A percentile compares a stretch with the other conserved stretches of the same genome.
Conservation (phyloP, 139 green algal genomes). For the Closterium sp. region DNA sequence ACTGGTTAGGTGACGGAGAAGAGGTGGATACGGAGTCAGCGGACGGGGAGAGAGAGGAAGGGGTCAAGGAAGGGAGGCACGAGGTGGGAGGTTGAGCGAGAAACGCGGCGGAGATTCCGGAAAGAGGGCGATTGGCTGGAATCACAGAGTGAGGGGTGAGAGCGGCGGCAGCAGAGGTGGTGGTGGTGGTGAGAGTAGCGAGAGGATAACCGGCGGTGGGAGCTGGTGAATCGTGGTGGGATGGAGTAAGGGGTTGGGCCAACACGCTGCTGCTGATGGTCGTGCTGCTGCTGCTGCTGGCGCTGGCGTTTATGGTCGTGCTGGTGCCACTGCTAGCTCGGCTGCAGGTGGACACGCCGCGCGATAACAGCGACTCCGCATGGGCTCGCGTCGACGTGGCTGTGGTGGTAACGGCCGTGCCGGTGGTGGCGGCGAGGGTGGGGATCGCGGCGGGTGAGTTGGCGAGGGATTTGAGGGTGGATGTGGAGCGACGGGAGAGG, state of each 20-base stretch:
- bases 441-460: neutral
- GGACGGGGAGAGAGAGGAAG: neutral
- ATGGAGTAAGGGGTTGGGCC: neutral
- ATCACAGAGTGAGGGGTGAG: neutral
- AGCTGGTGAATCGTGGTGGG: neutral
- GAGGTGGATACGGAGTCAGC: neutral
- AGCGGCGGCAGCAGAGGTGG: no score
- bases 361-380: neutral
- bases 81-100: neutral
- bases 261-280: neutral
- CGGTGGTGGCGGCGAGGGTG: neutral
- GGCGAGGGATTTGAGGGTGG: neutral
- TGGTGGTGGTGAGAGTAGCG: no score
- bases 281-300: neutral
- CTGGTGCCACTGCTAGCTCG: neutral
- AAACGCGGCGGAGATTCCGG: neutral
- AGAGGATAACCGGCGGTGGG: no score
- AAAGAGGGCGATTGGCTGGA: neutral
- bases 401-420: neutral
- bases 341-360: neutral
- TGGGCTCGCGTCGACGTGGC: neutral
- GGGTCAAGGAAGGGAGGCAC: neutral
- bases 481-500: neutral
- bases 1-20: neutral
- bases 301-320: no score